A percentile compares a stretch with the other conserved stretches of the same genome.
Conservation (phyloP, 805 yeast genomes). For the Saccharomyces cerevisiae region DNA sequence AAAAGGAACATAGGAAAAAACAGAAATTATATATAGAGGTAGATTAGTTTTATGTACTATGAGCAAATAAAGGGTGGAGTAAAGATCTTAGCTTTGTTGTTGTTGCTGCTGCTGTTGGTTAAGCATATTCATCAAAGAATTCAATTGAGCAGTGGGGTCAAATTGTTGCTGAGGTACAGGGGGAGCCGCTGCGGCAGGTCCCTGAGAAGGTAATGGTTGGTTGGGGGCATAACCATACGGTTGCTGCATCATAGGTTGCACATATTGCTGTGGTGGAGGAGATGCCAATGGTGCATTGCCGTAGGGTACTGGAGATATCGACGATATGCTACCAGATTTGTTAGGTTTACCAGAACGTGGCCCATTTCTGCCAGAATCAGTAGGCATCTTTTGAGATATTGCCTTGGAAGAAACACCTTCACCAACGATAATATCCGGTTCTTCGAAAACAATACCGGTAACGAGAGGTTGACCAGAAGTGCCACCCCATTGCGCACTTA, state of each 20-base stretch:
- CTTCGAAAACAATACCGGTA: constrained; percentile 81
- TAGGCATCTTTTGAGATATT: constrained; percentile 85
- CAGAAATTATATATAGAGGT: not conserved
- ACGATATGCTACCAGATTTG: constrained; percentile 3
- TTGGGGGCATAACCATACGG: constrained; percentile 8
- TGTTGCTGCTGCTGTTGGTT: constrained; percentile 29
- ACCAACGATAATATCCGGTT: constrained; percentile 96
- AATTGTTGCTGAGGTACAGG: constrained; percentile 19
- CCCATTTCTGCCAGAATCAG: constrained; percentile 77
- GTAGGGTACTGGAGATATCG: not conserved
- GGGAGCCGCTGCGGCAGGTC: constrained; percentile 16
- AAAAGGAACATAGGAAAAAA: not conserved
- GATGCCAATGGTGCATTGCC: constrained; percentile 30
- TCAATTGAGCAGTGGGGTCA: constrained; percentile 35
- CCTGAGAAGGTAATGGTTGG: constrained; percentile 12
- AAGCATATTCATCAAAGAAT: constrained; percentile 36
- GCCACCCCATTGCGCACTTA: constrained; percentile 93
- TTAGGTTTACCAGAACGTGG: constrained; percentile 70
- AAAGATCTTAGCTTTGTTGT: constrained; percentile 7
- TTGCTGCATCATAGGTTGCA: constrained; percentile 5
- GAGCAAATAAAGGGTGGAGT: not conserved
- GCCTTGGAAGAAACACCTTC: constrained; percentile 89
- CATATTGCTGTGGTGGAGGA: constrained; percentile 9
- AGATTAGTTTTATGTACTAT: not conserved
- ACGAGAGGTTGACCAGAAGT: constrained; percentile 79